phyloP scores from a whole-genome alignment of 1,284 basidiomycete species.

The Xerocomus minutiporus region DNA sequence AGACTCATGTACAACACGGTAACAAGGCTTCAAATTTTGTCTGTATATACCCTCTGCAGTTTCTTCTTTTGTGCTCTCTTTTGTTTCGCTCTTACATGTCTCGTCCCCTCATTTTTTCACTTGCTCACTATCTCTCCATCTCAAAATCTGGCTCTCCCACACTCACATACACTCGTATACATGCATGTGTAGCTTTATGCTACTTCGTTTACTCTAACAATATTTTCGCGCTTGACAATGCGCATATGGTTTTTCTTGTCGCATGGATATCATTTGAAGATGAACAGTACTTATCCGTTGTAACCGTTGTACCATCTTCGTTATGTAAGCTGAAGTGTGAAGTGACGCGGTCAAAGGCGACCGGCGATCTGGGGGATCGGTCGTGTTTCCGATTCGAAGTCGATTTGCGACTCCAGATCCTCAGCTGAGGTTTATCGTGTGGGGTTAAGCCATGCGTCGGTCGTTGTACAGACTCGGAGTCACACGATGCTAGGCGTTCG shows the following conservation, averaged over 20 bases:
- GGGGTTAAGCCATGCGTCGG: not conserved
- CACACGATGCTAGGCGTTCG: not conserved
- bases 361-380: not conserved
- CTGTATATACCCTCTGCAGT: slow-evolving; percentile 21
- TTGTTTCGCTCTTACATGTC: not conserved
- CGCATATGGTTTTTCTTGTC: not conserved
- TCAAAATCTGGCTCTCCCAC: slow-evolving; percentile 1
- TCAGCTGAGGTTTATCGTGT: not conserved
- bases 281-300: not conserved
- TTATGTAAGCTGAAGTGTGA: not conserved
- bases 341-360: too few species aligned
- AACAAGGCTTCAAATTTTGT: slow-evolving; percentile 4
- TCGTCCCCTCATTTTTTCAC: not conserved
- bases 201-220: not conserved
- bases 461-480: not conserved
- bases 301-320: not conserved
- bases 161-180: slow-evolving; percentile 11
- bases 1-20: slow-evolving; percentile 6
- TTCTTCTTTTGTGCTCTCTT: not conserved
- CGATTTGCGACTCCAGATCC: not conserved
- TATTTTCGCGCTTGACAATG: not conserved
- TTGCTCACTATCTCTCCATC: slow-evolving; percentile 16
- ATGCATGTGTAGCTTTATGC: slow-evolving; percentile 14
- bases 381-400: not conserved
- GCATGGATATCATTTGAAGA: not conserved